Percentiles rank a stretch among this genome's conserved stretches.
phyloP scores from a whole-genome alignment of 75 land plant genomes.

The Gnetum montanum region DNA sequence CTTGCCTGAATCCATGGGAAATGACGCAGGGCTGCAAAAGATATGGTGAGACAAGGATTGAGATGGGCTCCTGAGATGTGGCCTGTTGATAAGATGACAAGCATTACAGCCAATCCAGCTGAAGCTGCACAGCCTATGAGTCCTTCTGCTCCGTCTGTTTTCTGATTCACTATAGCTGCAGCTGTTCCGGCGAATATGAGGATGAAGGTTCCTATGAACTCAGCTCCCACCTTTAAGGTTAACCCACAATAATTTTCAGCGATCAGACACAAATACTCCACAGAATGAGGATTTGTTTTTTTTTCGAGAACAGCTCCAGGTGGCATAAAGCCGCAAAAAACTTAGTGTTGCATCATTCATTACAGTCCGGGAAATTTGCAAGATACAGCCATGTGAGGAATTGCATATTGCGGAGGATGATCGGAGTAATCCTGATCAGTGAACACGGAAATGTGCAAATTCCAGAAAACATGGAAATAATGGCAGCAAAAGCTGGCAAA shows the following conservation, averaged over 20 bases:
- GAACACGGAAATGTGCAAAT: no score
- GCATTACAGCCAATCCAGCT: slow-evolving; percentile 74
- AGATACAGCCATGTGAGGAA: no score
- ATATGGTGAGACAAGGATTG: slow-evolving; percentile 79
- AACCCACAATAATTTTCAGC: no score
- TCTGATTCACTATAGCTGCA: slow-evolving; percentile 71
- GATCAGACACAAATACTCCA: background rate
- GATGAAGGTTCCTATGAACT: slow-evolving; percentile 87
- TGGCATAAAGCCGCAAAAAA: background rate
- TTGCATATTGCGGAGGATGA: no score
- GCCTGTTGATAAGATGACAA: slow-evolving; percentile 73
- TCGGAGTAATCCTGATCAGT: no score
- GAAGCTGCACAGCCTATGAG: slow-evolving; percentile 68
- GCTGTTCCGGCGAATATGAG: slow-evolving; percentile 74
- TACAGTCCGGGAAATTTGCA: background rate
- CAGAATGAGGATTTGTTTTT: background rate
- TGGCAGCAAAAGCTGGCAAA: no score
- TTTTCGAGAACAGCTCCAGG: background rate
- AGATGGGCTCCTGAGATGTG: slow-evolving; percentile 96
- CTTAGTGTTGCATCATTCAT: background rate
- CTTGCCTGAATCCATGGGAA: slow-evolving; percentile 77
- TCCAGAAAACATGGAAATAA: no score
- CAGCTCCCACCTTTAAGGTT: slow-evolving; percentile 53
- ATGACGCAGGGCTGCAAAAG: slow-evolving; percentile 82
- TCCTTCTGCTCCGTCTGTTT: slow-evolving; percentile 47